Conservation (phyloP, 1,139 yeast species). For the Nakaseomyces delphensis region DNA sequence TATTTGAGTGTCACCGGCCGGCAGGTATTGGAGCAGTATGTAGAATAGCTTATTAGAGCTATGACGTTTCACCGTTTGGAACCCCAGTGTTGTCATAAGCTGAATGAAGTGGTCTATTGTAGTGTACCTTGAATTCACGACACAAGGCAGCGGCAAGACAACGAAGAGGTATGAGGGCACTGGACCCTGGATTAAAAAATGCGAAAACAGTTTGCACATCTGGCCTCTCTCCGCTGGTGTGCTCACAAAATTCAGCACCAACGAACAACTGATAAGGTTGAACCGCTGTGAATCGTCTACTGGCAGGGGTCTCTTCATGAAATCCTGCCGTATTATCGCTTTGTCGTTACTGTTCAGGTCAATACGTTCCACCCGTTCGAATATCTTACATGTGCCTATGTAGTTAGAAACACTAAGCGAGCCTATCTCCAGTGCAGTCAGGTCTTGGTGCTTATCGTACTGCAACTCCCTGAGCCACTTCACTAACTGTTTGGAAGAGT, state of each 20-base stretch:
- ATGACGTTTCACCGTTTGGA: constrained; percentile 38
- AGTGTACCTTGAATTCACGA: constrained; percentile 72
- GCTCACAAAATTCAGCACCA: constrained; percentile 85
- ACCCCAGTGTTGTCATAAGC: constrained; percentile 56
- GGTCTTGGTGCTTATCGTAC: constrained; percentile 19
- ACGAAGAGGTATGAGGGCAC: constrained; percentile 43
- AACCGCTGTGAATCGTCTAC: constrained; percentile 38
- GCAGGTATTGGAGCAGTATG: constrained; percentile 8
- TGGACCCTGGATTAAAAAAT: constrained; percentile 38
- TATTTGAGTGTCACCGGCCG: not conserved
- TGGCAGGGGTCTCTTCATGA: constrained; percentile 70
- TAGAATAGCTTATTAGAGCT: constrained; percentile 72
- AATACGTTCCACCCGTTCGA: constrained; percentile 47
- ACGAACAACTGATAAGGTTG: constrained; percentile 67
- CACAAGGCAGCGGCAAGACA: constrained; percentile 84
- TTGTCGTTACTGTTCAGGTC: constrained; percentile 74
- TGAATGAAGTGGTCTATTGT: constrained; percentile 36
- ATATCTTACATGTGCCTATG: constrained; percentile 51
- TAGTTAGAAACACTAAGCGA: constrained; percentile 59
- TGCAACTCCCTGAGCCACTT: constrained; percentile 50
- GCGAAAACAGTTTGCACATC: constrained; percentile 56
- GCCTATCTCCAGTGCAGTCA: constrained; percentile 69
- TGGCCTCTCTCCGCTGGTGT: constrained; percentile 61
- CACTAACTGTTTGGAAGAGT: constrained; percentile 67
- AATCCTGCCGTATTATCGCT: constrained; percentile 65